These are phyloP conservation scores for Pseudogymnoascus sp. DNA, from an alignment of 2,329 filamentous ascomycete genomes.

Conservation along the genomic window DNA sequence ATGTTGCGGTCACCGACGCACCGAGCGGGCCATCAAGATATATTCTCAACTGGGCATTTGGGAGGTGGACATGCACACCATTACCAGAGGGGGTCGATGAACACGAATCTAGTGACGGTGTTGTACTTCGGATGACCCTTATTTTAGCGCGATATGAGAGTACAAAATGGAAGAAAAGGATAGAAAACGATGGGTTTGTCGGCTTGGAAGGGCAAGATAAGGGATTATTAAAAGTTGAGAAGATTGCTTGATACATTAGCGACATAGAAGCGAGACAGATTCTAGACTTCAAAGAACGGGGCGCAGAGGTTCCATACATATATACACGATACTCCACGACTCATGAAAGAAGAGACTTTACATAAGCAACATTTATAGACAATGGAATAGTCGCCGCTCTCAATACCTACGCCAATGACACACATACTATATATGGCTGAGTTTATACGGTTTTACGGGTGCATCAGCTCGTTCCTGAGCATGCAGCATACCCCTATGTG, in stretches of 20 bases:
- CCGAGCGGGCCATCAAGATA: constrained; percentile 46
- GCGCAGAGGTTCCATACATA: not conserved
- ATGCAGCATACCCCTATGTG: not conserved
- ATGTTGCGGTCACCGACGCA: constrained; percentile 28
- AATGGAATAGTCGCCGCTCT: not conserved
- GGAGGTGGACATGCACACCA: constrained; percentile 82
- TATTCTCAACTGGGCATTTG: constrained; percentile 97
- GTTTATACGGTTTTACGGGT: not conserved
- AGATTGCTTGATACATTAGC: constrained; percentile 17
- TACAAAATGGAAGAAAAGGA: constrained; percentile 66
- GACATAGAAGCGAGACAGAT: not conserved
- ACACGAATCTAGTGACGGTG: constrained; percentile 46
- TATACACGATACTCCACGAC: not conserved
- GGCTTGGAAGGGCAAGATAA: constrained; percentile 38
- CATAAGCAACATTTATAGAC: not conserved
- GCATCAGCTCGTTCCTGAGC: too few species aligned
- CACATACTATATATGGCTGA: not conserved
- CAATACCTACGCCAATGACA: not conserved
- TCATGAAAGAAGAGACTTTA: not conserved
- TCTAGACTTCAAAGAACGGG: not conserved
- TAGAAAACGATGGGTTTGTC: constrained; percentile 49
- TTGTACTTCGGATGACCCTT: constrained; percentile 61
- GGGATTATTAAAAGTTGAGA: constrained; percentile 42
- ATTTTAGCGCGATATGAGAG: constrained; percentile 67
- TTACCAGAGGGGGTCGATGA: constrained; percentile 38